These are phyloP conservation scores for Millerago galiae DNA, from an alignment of 805 yeast genomes.

Conservation along the genomic window DNA sequence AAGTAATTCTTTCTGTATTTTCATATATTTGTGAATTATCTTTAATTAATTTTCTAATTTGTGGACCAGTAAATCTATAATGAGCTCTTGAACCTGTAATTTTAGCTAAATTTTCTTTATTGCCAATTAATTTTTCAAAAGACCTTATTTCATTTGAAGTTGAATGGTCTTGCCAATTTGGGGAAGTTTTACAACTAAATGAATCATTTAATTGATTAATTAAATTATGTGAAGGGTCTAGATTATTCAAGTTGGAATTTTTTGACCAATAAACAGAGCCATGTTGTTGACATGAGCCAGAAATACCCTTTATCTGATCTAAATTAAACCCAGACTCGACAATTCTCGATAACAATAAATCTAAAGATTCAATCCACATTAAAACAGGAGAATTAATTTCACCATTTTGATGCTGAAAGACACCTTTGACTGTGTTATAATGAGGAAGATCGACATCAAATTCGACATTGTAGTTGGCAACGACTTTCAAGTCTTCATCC, in stretches of 20 bases:
- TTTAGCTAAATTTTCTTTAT: constrained; percentile 49
- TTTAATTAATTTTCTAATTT: constrained; percentile 65
- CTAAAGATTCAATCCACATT: constrained; percentile 88
- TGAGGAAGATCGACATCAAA: constrained; percentile 60
- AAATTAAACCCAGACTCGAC: constrained; percentile 49
- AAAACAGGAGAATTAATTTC: constrained; percentile 73
- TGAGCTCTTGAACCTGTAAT: constrained; percentile 85
- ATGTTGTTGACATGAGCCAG: constrained; percentile 91
- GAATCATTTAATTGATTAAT: constrained; percentile 44
- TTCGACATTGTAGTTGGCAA: constrained; percentile 56
- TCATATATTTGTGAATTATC: constrained; percentile 45
- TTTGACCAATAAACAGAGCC: constrained; percentile 81
- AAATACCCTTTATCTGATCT: constrained; percentile 51
- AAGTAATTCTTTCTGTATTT: constrained; percentile 54
- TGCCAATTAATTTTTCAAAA: constrained; percentile 60
- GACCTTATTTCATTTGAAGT: constrained; percentile 61
- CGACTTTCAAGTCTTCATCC: constrained; percentile 43
- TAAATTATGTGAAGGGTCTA: constrained; percentile 31
- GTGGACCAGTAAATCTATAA: constrained; percentile 88
- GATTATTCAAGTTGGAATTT: constrained; percentile 35
- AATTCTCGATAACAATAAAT: constrained; percentile 51
- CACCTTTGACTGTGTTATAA: constrained; percentile 72
- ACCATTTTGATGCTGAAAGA: constrained; percentile 46
- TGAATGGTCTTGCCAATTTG: constrained; percentile 95
- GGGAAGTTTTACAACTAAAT: constrained; percentile 60